Evolutionary conservation across 192 early-diverging fungal species (phyloP), one percentile per base, ranked within the genome.

Genomic region (Obelidium mucronatum): DNA sequence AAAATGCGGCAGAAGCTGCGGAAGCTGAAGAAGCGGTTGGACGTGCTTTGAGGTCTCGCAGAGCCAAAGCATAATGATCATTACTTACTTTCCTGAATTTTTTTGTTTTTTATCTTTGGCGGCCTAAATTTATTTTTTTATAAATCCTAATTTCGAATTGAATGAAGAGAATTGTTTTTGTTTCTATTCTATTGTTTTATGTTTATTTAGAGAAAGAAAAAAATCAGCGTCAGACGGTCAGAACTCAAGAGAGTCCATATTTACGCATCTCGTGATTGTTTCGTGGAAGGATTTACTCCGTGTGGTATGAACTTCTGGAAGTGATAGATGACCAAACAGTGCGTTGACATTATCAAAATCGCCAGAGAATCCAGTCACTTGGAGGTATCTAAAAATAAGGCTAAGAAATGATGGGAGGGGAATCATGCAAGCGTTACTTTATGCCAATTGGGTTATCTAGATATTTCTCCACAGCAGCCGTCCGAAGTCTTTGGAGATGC

Each of bases 251-350:
- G 69, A 24, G 31, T 72, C 69, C 51, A 72, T 40, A 35, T 59
- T 72, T 13, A 72, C 35, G 22, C 69, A 72, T 24, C 39, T 15
- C 26, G 54, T 59, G 36, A 72, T 36, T 17, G n/a, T 72, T 13
- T 72, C 69, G 22, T 72, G 69, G 30, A 59, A 72, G 2, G 69
- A 11, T 58, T 72, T 72, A 51, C 69, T 72, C 2, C 69, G 51
- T 19, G 69, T 72, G 33, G 56, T 72, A 54, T 72, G 52, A n/a
- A 72, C 69, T 58, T 72, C 69, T n/a, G 69, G 69, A 31, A 55
- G 69, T 13, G 69, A 72, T 8, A 72, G 34, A 30, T 72, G 69
- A 6, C 28, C 51, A 72, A 72, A 72, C 1, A 72, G 15, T 5
- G 53, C 52, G 6, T 72, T 59, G 22, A 42, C 26, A 36, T 72